Evolutionary conservation across 1,284 basidiomycete genomes (phyloP), one percentile per base, ranked within the genome.

Genomic region (Microbotryum scabiosae): DNA sequence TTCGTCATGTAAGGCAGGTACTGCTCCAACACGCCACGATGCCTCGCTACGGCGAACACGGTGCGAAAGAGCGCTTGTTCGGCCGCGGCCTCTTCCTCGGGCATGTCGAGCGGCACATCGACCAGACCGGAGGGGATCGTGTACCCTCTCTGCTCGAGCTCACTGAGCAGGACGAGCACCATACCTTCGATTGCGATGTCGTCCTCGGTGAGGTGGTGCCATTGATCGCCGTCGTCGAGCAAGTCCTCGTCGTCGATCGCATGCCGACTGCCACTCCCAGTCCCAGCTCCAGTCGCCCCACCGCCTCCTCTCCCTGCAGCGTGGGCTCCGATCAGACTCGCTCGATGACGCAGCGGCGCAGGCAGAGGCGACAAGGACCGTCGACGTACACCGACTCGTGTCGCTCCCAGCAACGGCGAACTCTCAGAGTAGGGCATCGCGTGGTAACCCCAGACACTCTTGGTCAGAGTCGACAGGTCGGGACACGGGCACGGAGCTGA

Each of bases 121-220:
- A 61, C 63, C 23, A 69, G 20, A 0, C 67, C 65, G 0, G 56
- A 59, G 18, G 67, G 67, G 16, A 69, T 52, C 12, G 53, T 41
- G 65, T 69, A 69, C 16, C 67, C 65, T 10, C 67, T 23, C 2
- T 51, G 43, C 4, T 56, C 41, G 25, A 69, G 56, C 48, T 69
- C 67, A 7, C 47, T 46, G 28, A 69, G 55, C 9, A 69, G 36
- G 5, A 61, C 65, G 41, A 69, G 57, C 14, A 67, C 67, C 61
- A 65, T 64, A 10, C 65, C 67, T 45, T 69, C 63, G 54, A 69
- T 63, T 26, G 65, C 61, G 32, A 69, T 66, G 55, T 69, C 67
- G 45, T 67, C 67, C 44, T 69, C 67, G n/a, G 56, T 62, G 36
- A 61, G 54, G 28, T 46, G 20, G 49, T 28, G 6, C 47, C 52